phyloP scores from a whole-genome alignment of 2,329 filamentous ascomycete genomes.

The Trichoderma sp. region DNA sequence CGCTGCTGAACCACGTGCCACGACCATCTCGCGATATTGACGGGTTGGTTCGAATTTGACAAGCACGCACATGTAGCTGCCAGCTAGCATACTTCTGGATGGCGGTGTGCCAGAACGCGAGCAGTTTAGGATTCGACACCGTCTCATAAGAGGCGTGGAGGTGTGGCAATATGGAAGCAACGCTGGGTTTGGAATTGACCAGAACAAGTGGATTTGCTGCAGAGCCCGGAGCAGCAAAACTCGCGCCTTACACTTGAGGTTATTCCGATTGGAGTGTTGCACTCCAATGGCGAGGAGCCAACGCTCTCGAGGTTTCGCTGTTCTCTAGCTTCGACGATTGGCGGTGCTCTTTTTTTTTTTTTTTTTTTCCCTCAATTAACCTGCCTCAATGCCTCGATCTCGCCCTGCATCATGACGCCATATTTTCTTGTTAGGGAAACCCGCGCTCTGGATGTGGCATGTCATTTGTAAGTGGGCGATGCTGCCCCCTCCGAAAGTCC shows the following conservation, averaged over 20 bases:
- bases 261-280: background rate
- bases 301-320: background rate
- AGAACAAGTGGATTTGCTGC: background rate
- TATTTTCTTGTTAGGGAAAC: background rate
- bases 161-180: background rate
- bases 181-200: background rate
- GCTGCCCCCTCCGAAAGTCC: background rate
- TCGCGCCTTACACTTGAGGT: background rate
- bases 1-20: conserved; percentile 30
- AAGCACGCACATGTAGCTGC: background rate
- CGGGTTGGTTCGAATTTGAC: background rate
- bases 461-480: background rate
- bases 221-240: background rate
- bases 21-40: background rate
- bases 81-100: background rate
- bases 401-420: conserved; percentile 18
- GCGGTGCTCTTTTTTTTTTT: background rate
- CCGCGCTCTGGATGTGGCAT: background rate
- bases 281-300: background rate
- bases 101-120: background rate
- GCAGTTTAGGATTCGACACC: background rate
- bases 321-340: background rate
- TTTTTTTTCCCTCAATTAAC: background rate
- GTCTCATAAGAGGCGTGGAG: background rate
- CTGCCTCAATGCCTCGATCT: background rate